Evolutionary conservation across 1,139 yeast genomes (phyloP), one percentile per base, ranked within the genome.

Genomic region (Sugiyamaella paludigena): DNA sequence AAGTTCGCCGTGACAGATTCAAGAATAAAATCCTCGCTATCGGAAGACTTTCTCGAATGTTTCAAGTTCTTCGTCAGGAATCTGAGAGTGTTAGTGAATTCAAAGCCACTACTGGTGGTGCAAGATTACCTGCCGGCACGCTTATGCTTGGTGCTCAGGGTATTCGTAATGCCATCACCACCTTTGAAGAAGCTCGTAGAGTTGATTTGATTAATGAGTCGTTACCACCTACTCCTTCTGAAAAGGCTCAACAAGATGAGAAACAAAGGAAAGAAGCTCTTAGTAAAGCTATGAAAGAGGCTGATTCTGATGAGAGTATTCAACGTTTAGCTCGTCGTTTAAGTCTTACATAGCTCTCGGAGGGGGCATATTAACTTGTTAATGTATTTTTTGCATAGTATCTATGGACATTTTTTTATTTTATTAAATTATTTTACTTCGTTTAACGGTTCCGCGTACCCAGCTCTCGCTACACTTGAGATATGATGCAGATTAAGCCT

Each of bases 21-120:
- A 81, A 95, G 60, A 89, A 87, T 69, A 92, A 92, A 73, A 87
- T 92, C 51, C 72, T 92, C 61, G 98, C 98, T 19, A 92, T 92
- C 69, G 98, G 98, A 30, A 79, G 96, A 56, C 87, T 92, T 53
- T 86, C 96, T 19, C 78, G 98, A 53, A 89, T 92, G 96, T 92
- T 87, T 70, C 86, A 84, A 59, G 85, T 91, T 7, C 74, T 92
- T 59, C 78, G 98, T 59, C 89, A 88, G 64, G 97, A 92, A 65
- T 81, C 92, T 43, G 98, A 88, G 66, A 84, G 82, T 58, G 95
- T 92, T 41, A 83, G 85, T 49, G 89, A 83, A 62, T 76, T 92
- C 63, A 87, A 88, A 68, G 75, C 78, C 29, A 77, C 82, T 57
- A 76, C 85, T 56, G 82, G 83, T 32, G 83, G 89, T 33, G 10